Base-by-base conservation (phyloP, 2,329 filamentous ascomycete species). In the Ophiostoma tasmaniense region DNA sequence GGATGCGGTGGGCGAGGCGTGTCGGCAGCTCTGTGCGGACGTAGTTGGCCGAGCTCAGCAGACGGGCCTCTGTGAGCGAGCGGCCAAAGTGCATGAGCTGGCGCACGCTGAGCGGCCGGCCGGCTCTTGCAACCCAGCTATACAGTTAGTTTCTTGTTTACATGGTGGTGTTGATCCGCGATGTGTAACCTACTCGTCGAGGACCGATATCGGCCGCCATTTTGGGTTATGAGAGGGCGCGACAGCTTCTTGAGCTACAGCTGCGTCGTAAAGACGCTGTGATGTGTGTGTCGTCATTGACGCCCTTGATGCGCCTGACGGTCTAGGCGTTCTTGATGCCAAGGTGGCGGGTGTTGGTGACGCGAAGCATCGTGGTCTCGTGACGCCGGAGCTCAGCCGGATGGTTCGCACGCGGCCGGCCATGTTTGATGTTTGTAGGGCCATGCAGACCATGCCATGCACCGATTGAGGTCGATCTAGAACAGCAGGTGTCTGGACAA, bases 1-100 rank as follows among this genome's bases (percentile, higher is more conserved):
- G 92, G 72, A 99, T 89, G 42, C 95, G 91, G 79, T 99, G 95
- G 22, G 94, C 92, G 73, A 98, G 87, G 74, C 92, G n/a, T 91
- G 91, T 95, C 7, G 94, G 94, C 67, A 99, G 86, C 81, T 99
- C 95, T 5, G 93, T 93, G 70, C 95, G 90, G 67, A 98, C 93
- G 82, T 99, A 99, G 80, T 99, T 99, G 71, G 95, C 95, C 61
- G 93, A 97, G 80, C 91, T 93, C 74, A 99, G 87, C 71, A 99
- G 84, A 70, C 96, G 89, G 67, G 88, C 85, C 80, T 98, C 93
- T 65, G 93, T 97, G 76, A 99, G 81, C 28, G 93, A 96, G 65
- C 95, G 90, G 37, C 95, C 95, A 79, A 98, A 99, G 75, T 98
- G 96, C 81, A 96, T 98, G 75, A 99, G 86, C 80, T 98, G 95